Base-by-base conservation (phyloP, 176 grass and related monocot genomes). In the Guadua angustifolia region DNA sequence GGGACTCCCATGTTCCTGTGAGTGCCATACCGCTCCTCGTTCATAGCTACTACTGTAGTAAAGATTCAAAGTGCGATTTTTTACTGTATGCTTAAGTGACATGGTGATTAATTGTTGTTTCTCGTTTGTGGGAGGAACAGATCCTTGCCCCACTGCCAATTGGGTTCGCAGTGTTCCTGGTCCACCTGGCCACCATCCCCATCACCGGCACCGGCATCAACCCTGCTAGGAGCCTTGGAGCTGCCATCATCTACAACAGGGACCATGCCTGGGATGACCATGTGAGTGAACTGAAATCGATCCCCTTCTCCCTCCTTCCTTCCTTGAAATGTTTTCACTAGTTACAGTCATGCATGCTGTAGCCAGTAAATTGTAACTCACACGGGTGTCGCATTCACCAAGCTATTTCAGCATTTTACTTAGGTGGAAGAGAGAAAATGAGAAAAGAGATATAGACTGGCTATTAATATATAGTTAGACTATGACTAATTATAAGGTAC, bases 191-290 rank as follows among this genome's bases (percentile, higher is more conserved):
- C 63, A 97, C 95, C 75, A 97, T 97, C 80, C 95, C 95, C 81
- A 97, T 97, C 90, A 97, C 95, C 51, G 95, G 95, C 78, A 97
- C 95, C 29, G 95, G 95, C 74, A 97, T 97, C 92, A 97, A 97
- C 88, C 95, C 95, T 13, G 95, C 95, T 0, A 81, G 95, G 80
- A 97, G 95, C 84, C 92, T 97, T 50, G 92, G 90, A 77, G 90
- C 94, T 59, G 90, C 92, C 88, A 44, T 94, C 77, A 92, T 97
- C 84, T 97, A 89, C 92, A 92, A 97, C 88, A 86, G 56, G 80
- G 24, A 45, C 32, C 77, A 89, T 22, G 80, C 88, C 59, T 97
- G 94, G 94, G 67, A 86, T 83, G 92, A 94, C 81, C 92, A 94
- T 62, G 94, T 97, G 78, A 89, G 94, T 78, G 47, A 42, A 46